These are phyloP conservation scores for Candida mesenterica DNA, from an alignment of 1,139 yeast genomes.

Conservation along the genomic window DNA sequence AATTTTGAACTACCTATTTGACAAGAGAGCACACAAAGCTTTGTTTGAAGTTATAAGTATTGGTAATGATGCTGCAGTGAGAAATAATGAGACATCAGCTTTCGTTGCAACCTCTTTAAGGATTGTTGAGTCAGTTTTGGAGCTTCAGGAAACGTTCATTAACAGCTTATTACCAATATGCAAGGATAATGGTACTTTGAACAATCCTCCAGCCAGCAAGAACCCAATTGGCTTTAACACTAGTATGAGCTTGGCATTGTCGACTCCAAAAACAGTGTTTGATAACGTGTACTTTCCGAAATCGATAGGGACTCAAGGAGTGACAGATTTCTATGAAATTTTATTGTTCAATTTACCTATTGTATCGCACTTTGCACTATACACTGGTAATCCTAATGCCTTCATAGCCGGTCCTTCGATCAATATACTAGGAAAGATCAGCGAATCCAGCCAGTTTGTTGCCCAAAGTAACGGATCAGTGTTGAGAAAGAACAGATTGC, in stretches of 20 bases:
- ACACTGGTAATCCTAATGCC: constrained; percentile 57
- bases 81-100: constrained; percentile 20
- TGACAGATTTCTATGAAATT: constrained; percentile 66
- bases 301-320: constrained; percentile 59
- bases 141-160: constrained; percentile 48
- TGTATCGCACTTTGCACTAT: constrained; percentile 68
- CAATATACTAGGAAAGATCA: constrained; percentile 49
- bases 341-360: constrained; percentile 65
- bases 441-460: constrained; percentile 50
- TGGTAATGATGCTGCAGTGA: constrained; percentile 57
- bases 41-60: constrained; percentile 50
- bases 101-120: constrained; percentile 33
- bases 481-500: constrained; percentile 58
- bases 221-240: constrained; percentile 24
- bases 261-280: constrained; percentile 32
- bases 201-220: constrained; percentile 6
- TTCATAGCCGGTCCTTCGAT: constrained; percentile 55
- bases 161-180: constrained; percentile 28
- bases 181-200: constrained; percentile 19
- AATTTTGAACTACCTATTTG: constrained; percentile 59
- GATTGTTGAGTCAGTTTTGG: constrained; percentile 49
- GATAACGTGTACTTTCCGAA: constrained; percentile 55
- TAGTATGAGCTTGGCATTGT: constrained; percentile 27
- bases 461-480: constrained; percentile 30
- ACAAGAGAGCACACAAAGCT: constrained; percentile 53